Percentiles rank a stretch among this genome's conserved stretches.
Conservation (phyloP, 2,329 filamentous ascomycete genomes). For the Pseudogymnoascus sp. region DNA sequence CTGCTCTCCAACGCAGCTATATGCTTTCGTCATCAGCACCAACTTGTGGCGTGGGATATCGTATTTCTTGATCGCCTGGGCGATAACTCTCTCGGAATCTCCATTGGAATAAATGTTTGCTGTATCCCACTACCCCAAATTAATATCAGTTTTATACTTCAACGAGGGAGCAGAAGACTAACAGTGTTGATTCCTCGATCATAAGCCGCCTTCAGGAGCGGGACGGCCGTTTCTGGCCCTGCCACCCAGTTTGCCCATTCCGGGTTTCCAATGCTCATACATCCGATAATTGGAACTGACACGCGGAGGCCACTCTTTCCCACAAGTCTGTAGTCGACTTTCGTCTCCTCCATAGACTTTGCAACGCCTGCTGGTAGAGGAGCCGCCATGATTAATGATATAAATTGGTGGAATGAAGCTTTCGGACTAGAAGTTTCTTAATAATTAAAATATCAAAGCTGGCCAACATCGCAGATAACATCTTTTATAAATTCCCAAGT, state of each 20-base stretch:
- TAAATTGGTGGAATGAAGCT: background rate
- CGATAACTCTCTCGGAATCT: slow-evolving; percentile 45
- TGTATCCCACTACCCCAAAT: slow-evolving; percentile 35
- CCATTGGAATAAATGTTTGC: slow-evolving; percentile 52
- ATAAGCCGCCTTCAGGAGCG: slow-evolving; percentile 56
- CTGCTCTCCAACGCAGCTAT: slow-evolving; percentile 41
- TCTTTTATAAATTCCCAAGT: slow-evolving; percentile 3
- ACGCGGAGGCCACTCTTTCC: slow-evolving; percentile 55
- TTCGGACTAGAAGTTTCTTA: background rate
- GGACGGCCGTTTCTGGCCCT: slow-evolving; percentile 49
- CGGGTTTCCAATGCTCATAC: slow-evolving; percentile 53
- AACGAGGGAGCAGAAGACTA: slow-evolving; percentile 34
- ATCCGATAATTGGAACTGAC: slow-evolving; percentile 56
- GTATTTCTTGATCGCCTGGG: slow-evolving; percentile 53
- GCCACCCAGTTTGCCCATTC: slow-evolving; percentile 49
- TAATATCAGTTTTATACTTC: slow-evolving; percentile 34
- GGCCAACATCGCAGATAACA: background rate
- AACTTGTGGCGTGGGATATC: slow-evolving; percentile 49
- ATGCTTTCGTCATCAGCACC: slow-evolving; percentile 51
- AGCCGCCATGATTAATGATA: background rate
- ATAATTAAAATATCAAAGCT: background rate
- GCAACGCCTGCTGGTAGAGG: slow-evolving; percentile 3
- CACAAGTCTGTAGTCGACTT: slow-evolving; percentile 44
- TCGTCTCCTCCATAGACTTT: slow-evolving; percentile 33
- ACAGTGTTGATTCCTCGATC: slow-evolving; percentile 53